These are phyloP conservation scores for Coniochaeta sp. DNA, from an alignment of 2,329 filamentous ascomycete genomes.

Conservation along the genomic window DNA sequence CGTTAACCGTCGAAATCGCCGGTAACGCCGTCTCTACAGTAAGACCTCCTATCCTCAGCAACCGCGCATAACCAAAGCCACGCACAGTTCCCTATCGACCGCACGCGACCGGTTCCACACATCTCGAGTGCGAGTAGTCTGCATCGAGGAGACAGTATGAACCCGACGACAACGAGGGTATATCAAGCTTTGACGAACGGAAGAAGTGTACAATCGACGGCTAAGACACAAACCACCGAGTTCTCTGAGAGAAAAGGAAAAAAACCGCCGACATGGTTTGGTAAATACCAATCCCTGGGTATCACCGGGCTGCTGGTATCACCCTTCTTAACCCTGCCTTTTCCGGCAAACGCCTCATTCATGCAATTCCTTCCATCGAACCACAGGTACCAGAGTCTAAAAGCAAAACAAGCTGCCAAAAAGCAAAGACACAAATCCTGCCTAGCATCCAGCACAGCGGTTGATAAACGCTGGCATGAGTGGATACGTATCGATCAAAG, in stretches of 20 bases:
- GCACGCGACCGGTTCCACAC: not conserved
- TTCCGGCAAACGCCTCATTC: not conserved
- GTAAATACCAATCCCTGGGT: not conserved
- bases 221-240: not conserved
- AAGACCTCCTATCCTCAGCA: not conserved
- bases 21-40: not conserved
- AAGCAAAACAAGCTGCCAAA: not conserved
- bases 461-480: not conserved
- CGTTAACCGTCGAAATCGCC: not conserved
- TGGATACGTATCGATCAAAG: not conserved
- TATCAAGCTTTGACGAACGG: not conserved
- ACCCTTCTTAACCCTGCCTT: not conserved
- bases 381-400: not conserved
- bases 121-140: not conserved
- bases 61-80: not conserved
- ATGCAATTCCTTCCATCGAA: not conserved
- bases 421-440: not conserved
- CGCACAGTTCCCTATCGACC: not conserved
- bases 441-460: not conserved
- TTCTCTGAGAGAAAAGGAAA: not conserved
- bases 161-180: not conserved
- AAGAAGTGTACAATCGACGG: not conserved
- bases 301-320: not conserved
- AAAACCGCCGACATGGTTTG: not conserved
- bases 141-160: not conserved